Evolutionary conservation across 345 rosid genomes (phyloP), one percentile per base, ranked within the genome.

Genomic region (Lepidium sativum): DNA sequence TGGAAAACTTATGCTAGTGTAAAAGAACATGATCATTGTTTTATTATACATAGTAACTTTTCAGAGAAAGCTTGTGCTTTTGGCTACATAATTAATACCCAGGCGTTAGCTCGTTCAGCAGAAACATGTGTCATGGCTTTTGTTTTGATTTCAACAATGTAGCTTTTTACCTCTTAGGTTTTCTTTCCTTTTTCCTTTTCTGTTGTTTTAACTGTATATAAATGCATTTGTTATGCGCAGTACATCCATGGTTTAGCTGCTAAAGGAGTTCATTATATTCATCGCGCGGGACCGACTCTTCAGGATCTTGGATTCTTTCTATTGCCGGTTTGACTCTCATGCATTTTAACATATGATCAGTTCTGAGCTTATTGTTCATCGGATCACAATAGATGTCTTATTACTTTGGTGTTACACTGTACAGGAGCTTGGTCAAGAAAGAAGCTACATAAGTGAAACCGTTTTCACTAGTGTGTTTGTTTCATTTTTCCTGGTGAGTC

Each of bases 351-450:
- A 8, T 56, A 25, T 57, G 4, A 41, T 44, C 63, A 12, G 40
- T 31, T 39, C 31, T 10, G n/a, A 16, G 18, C 25, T 16, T 3
- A 42, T 11, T 6, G 4, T 47, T 40, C 5, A 20, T 29, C 3
- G 9, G 67, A 66, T 52, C 21, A 38, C 41, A 32, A 10, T 23
- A 27, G 48, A 60, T 53, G 9, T 67, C 69, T 32, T 43, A 59
- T 61, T 4, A 56, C 52, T 32, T 59, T 69, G 11, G 11, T 71
- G 59, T 59, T 38, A 2, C 10, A 35, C 54, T 74, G 64, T 67
- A 21, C 43, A 95, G 99, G 99, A 91, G 77, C 91, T 95, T 44
- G 99, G 99, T 61, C 88, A 85, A 79, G 96, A 88, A 49, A 91
- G 81, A 80, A 87, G 88, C 73, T 87, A 88, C 79, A 82, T 95